Conservation (phyloP, 2,329 filamentous ascomycete genomes). For the Colletotrichum aenigma region DNA sequence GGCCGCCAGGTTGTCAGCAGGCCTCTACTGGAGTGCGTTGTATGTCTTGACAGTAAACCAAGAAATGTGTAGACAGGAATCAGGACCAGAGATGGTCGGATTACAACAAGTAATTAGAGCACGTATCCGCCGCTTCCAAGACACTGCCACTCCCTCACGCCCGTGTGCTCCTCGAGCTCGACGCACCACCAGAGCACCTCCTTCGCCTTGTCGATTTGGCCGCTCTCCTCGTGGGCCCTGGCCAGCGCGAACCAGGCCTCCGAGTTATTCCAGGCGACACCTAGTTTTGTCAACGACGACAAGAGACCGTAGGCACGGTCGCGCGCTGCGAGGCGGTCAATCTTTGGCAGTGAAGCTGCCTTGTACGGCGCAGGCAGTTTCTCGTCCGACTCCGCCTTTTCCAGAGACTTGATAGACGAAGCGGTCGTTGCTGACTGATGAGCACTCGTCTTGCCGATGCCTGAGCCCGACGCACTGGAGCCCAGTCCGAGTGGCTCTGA, state of each 20-base stretch:
- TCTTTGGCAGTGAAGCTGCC: conserved; percentile 68
- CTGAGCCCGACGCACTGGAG: neutral
- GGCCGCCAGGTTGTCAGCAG: neutral
- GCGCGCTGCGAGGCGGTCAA: conserved; percentile 85
- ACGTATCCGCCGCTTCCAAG: conserved; percentile 72
- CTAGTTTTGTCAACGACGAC: conserved; percentile 82
- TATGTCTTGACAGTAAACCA: neutral
- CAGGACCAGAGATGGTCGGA: neutral
- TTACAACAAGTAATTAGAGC: conserved; percentile 40
- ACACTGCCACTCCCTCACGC: conserved; percentile 78
- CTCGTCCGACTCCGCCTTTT: conserved; percentile 34
- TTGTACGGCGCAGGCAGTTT: conserved; percentile 57
- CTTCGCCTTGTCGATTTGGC: conserved; percentile 85
- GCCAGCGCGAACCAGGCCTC: conserved; percentile 94
- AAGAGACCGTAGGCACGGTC: conserved; percentile 88
- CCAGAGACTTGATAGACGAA: conserved; percentile 15
- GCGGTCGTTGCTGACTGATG: conserved; percentile 4
- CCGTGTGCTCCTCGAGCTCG: conserved; percentile 85
- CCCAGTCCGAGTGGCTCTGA: conserved; percentile 53
- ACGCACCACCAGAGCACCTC: conserved; percentile 98
- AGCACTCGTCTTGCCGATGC: conserved; percentile 19
- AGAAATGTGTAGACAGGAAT: neutral
- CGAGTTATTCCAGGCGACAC: conserved; percentile 85
- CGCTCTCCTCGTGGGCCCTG: conserved; percentile 85
- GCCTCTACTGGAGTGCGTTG: neutral